Evolutionary conservation across 2,329 filamentous ascomycete genomes (phyloP).

Genomic region (Sporothrix curviconia): DNA sequence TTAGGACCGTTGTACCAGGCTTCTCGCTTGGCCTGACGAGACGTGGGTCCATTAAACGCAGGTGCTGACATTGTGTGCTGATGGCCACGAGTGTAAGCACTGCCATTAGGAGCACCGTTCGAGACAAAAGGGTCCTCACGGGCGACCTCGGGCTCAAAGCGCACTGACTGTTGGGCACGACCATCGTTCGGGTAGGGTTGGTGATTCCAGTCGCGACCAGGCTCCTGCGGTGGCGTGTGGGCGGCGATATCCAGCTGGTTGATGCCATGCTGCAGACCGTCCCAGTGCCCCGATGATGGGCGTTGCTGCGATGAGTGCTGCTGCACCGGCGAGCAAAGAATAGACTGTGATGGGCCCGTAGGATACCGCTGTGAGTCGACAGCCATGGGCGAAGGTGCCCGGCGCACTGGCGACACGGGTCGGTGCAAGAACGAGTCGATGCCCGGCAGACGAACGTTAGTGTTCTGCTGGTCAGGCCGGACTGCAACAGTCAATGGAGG

Average conservation of each 20-base stretch:
- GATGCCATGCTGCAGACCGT: conserved; percentile 60
- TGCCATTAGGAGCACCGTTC: too few species aligned
- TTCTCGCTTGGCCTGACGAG: conserved; percentile 58
- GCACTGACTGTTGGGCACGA: conserved; percentile 44
- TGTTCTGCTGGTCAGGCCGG: conserved; percentile 45
- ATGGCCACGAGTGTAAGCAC: conserved; percentile 30
- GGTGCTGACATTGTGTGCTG: conserved; percentile 57
- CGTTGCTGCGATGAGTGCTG: conserved; percentile 38
- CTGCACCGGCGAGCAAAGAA: conserved; percentile 23
- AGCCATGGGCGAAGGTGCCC: conserved; percentile 69
- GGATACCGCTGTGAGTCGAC: conserved; percentile 48
- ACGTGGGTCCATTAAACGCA: conserved; percentile 39
- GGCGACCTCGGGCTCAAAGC: conserved; percentile 45
- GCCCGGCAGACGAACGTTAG: conserved; percentile 64
- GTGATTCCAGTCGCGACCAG: conserved; percentile 49
- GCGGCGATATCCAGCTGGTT: conserved; percentile 58
- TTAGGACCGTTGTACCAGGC: conserved; percentile 62
- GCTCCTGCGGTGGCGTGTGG: conserved; percentile 44
- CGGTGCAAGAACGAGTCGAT: conserved; percentile 73
- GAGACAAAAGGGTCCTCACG: background rate
- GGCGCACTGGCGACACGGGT: conserved; percentile 55
- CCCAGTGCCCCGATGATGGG: conserved; percentile 45
- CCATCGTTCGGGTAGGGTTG: conserved; percentile 50
- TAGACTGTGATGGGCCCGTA: conserved; percentile 22
- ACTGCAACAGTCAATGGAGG: conserved; percentile 37